Percentiles rank a stretch among this genome's conserved stretches.
Conservation (phyloP, 2,329 filamentous ascomycete species). For the Aureobasidium subglaciale region DNA sequence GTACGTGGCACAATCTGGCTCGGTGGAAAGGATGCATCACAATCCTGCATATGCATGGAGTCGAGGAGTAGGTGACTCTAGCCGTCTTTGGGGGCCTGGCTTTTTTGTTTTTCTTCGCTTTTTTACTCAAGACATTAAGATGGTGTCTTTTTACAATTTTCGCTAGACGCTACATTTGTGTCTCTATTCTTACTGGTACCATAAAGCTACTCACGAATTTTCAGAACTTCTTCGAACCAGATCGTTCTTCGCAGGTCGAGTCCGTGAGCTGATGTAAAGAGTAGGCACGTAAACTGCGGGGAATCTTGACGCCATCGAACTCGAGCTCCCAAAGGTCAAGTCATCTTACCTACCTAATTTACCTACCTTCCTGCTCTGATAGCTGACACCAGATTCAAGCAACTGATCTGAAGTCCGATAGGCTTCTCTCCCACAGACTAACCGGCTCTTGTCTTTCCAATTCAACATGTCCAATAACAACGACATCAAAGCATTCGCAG, state of each 20-base stretch:
- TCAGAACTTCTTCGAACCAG: background rate
- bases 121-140: background rate
- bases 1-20: conserved; percentile 1
- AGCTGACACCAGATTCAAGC: too few species aligned
- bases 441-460: too few species aligned
- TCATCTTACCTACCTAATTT: too few species aligned
- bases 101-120: conserved; percentile 1
- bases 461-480: background rate
- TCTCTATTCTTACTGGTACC: background rate
- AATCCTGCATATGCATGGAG: conserved; percentile 6
- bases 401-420: too few species aligned
- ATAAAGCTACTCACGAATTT: background rate
- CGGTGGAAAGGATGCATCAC: background rate
- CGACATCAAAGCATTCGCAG: conserved; percentile 18
- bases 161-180: background rate
- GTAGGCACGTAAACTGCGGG: background rate
- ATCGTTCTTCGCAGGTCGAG: background rate
- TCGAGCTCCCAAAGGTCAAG: background rate
- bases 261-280: background rate
- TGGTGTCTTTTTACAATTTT: background rate
- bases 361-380: too few species aligned
- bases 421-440: too few species aligned
- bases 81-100: background rate
- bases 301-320: background rate
- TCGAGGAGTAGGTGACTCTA: conserved; percentile 2